Evolutionary conservation across 2,329 filamentous ascomycete genomes (phyloP), one percentile per base, ranked within the genome.

Genomic region (Rhytidhysteron rufulum): DNA sequence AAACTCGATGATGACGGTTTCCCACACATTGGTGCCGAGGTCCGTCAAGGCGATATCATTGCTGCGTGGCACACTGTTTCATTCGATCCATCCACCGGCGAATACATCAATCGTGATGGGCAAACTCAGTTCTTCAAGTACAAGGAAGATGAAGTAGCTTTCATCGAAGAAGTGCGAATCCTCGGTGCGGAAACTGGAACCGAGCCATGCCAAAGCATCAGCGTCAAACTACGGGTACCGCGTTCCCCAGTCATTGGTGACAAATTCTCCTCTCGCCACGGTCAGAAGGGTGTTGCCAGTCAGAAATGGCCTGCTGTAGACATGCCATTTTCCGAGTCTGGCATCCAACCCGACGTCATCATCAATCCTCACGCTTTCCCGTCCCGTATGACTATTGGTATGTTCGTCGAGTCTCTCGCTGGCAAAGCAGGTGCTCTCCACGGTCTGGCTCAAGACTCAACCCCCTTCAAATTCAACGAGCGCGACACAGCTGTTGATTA

Each of bases 351-450:
- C 8, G 93, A 98, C 67, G 78, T 95, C 57, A 98, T 98, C 68
- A 98, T 98, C 75, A 98, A 98, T 71, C 93, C 93, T 30, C 93
- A 98, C 77, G 93, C 93, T 60, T 98, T 98, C 78, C 93, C 93
- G 6, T 97, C 91, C 33, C 90, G 93, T 69, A 98, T 98, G 93
- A 98, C 93, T 16, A 98, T 98, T 62, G 93, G 93, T 61, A 97
- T 97, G 88, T 97, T 98, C 68, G 82, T 98, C 60, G 93, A 98
- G 72, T 96, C 90, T 4, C 78, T 98, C 38, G 93, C 93, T 8
- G 93, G 93, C 45, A 98, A 98, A 72, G 82, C 91, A 8, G 93
- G 93, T 34, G 87, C 91, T 11, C 78, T 98, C 25, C 93, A 98
- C 64, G 93, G 93, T 34, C 77, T 96, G n/a, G 87, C 93, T 0